Evolutionary conservation across 2,329 filamentous ascomycete genomes (phyloP).

Genomic region (Monilinia vaccinii-corymbosi): DNA sequence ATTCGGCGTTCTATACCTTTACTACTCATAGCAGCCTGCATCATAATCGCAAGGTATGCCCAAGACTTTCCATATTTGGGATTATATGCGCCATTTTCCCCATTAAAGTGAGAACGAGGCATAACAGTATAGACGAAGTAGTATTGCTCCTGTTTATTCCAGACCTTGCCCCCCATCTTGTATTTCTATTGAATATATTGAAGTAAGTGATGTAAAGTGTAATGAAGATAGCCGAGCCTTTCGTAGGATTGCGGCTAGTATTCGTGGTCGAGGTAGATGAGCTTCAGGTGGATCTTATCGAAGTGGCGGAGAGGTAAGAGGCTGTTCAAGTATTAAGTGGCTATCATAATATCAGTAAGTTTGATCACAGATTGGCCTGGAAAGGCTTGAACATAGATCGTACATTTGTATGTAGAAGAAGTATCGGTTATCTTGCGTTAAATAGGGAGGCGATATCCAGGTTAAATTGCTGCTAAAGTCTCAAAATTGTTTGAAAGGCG

Average conservation of each 20-base stretch:
- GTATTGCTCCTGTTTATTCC: constrained; percentile 1
- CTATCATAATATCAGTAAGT: not conserved
- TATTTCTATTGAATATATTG: no score
- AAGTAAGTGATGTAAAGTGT: not conserved
- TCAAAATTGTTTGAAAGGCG: not conserved
- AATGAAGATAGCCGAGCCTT: not conserved
- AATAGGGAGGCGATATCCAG: not conserved
- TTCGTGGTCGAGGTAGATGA: not conserved
- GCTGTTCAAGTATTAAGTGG: not conserved
- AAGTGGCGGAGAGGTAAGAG: not conserved
- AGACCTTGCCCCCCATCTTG: constrained; percentile 10
- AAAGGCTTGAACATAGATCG: not conserved
- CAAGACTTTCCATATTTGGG: not conserved
- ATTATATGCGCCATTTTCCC: not conserved
- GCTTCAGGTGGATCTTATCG: not conserved
- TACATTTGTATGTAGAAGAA: not conserved
- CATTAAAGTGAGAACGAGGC: not conserved
- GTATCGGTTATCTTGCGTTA: not conserved
- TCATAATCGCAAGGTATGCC: constrained; percentile 4
- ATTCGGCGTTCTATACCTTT: not conserved
- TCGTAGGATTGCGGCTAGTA: not conserved
- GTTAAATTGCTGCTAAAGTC: not conserved
- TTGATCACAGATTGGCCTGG: not conserved
- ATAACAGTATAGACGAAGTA: constrained; percentile 11
- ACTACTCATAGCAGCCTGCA: constrained; percentile 8